Conservation (phyloP, 2,329 filamentous ascomycete genomes). For the Alternaria brassicicola region DNA sequence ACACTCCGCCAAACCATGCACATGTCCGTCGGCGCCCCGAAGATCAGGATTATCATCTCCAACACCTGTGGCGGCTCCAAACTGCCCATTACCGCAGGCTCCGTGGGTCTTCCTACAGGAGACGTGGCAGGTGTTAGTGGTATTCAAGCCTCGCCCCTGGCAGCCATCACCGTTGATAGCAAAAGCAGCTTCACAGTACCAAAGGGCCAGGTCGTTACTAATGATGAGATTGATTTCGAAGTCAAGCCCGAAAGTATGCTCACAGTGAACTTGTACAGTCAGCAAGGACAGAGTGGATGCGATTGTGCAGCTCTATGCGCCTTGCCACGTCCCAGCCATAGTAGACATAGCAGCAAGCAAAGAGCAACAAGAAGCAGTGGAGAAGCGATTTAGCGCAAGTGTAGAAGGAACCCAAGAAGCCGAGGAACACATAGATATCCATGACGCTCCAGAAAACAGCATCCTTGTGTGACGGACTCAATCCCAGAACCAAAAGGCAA, state of each 20-base stretch:
- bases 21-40: constrained; percentile 61
- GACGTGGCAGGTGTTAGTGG: constrained; percentile 60
- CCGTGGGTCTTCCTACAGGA: constrained; percentile 62
- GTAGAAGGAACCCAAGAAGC: no score
- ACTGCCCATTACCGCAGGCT: constrained; percentile 64
- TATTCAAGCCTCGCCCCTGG: constrained; percentile 66
- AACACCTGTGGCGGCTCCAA: constrained; percentile 68
- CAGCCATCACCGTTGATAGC: constrained; percentile 63
- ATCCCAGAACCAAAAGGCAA: background rate
- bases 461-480: no score
- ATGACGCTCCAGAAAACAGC: no score
- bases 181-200: constrained; percentile 58
- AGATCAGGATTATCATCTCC: constrained; percentile 68
- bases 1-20: constrained; percentile 71
- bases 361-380: no score
- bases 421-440: no score
- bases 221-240: constrained; percentile 64
- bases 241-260: constrained; percentile 60
- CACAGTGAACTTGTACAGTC: constrained; percentile 64
- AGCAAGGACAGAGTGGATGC: constrained; percentile 61
- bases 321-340: no score
- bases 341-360: no score
- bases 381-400: no score
- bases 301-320: no score
- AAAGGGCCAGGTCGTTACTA: constrained; percentile 61